Percentiles rank a stretch among this genome's conserved stretches.
Evolutionary conservation across 2,329 filamentous ascomycete genomes (phyloP).

Genomic region (Beauveria sp.): DNA sequence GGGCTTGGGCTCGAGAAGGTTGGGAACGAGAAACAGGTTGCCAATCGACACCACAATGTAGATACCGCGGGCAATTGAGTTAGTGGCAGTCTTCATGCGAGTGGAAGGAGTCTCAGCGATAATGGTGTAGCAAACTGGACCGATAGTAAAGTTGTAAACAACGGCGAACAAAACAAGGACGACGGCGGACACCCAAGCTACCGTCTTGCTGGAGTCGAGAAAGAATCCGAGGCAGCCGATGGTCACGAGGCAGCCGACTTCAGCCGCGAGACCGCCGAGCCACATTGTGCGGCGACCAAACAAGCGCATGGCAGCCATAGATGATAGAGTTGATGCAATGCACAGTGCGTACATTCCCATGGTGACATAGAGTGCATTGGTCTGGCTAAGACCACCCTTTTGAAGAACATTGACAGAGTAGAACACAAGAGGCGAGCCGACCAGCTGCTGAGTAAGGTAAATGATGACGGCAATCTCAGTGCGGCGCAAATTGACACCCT

Average conservation of each 20-base stretch:
- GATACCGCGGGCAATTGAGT: conserved; percentile 15
- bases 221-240: conserved; percentile 25
- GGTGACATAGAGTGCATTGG: conserved; percentile 37
- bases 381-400: conserved; percentile 37
- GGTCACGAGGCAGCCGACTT: conserved; percentile 28
- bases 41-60: conserved; percentile 15
- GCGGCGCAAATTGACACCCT: conserved; percentile 24
- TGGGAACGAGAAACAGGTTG: conserved; percentile 17
- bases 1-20: conserved; percentile 15
- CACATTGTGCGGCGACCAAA: conserved; percentile 38
- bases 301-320: conserved; percentile 33
- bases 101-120: conserved; percentile 32
- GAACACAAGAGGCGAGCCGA: conserved; percentile 44
- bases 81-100: conserved; percentile 18
- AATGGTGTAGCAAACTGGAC: conserved; percentile 29
- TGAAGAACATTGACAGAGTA: conserved; percentile 46
- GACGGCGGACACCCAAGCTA: conserved; percentile 27
- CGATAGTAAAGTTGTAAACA: conserved; percentile 36
- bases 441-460: conserved; percentile 46
- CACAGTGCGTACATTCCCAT: conserved; percentile 33
- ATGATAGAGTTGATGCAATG: conserved; percentile 34
- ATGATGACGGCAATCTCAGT: conserved; percentile 38
- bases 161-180: conserved; percentile 32
- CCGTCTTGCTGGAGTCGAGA: conserved; percentile 13
- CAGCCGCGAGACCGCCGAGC: conserved; percentile 29